Conservation (phyloP, 257 asterid genomes). For the Leonotis leonurus region DNA sequence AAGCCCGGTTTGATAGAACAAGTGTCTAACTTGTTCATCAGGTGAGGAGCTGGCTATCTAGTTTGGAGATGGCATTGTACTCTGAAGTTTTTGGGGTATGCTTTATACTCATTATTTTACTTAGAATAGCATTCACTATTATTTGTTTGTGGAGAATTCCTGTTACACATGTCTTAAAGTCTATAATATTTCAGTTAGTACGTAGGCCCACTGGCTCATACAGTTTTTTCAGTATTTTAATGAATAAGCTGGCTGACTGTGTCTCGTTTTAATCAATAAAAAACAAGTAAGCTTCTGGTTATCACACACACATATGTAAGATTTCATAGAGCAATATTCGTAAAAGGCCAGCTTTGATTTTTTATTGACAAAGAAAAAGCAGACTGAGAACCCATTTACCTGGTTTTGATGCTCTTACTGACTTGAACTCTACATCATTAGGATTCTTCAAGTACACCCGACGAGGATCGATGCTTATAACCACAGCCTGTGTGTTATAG, state of each 20-base stretch:
- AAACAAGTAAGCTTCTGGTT: not conserved
- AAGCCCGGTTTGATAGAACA: not conserved
- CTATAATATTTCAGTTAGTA: not conserved
- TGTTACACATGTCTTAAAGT: not conserved
- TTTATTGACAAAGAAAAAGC: not conserved
- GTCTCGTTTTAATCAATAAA: not conserved
- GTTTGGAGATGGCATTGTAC: not conserved
- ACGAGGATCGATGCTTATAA: slow-evolving; percentile 94
- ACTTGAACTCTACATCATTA: slow-evolving; percentile 59
- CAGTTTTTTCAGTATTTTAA: not conserved
- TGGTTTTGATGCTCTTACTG: slow-evolving; percentile 58
- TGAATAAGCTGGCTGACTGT: not conserved
- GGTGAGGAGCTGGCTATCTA: not conserved
- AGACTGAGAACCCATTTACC: slow-evolving; percentile 29
- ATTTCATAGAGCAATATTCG: not conserved
- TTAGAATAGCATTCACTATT: not conserved
- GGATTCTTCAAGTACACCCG: slow-evolving; percentile 72
- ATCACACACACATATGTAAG: not conserved
- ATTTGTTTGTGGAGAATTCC: not conserved
- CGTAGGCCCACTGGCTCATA: not conserved
- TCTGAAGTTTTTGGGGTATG: no score
- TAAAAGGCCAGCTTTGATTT: not conserved
- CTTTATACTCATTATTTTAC: not conserved
- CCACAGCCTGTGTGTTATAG: slow-evolving; percentile 66
- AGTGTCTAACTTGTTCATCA: not conserved